Evolutionary conservation across 345 rosid species (phyloP).

Genomic region (Nasturtium officinale): DNA sequence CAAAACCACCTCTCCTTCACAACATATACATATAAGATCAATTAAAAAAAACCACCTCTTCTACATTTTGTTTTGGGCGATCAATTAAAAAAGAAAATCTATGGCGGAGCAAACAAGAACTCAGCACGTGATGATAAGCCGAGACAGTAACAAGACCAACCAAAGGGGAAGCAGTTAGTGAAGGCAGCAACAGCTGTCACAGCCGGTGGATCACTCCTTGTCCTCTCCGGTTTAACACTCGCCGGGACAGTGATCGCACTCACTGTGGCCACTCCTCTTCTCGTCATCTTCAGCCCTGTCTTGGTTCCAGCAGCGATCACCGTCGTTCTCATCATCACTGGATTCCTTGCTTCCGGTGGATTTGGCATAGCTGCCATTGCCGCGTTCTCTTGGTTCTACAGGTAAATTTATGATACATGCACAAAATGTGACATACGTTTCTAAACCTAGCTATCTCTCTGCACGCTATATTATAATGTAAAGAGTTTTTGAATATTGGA

Average conservation of each 20-base stretch:
- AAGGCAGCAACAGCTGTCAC: constrained; percentile 73
- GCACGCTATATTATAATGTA: neutral
- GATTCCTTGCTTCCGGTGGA: constrained; percentile 81
- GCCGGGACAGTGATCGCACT: constrained; percentile 75
- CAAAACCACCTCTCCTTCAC: constrained; percentile 16
- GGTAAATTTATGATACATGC: constrained; percentile 39
- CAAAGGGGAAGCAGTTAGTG: constrained; percentile 56
- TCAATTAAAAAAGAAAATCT: constrained; percentile 5
- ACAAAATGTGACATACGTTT: constrained; percentile 4
- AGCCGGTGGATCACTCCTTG: constrained; percentile 72
- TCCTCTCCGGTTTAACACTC: constrained; percentile 68
- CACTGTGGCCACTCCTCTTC: constrained; percentile 69
- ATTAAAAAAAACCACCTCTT: too few species aligned
- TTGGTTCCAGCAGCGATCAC: constrained; percentile 74
- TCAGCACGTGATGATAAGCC: constrained; percentile 21
- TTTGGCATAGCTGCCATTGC: constrained; percentile 71
- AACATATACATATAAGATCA: constrained; percentile 3
- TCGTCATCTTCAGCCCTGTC: constrained; percentile 80
- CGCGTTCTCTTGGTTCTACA: constrained; percentile 81
- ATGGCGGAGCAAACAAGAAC: constrained; percentile 38
- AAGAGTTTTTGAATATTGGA: neutral
- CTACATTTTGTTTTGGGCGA: neutral
- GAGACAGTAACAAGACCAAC: constrained; percentile 22
- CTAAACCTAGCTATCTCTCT: neutral
- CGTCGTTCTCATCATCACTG: constrained; percentile 51